Percentiles rank a stretch among this genome's conserved stretches.
These are phyloP conservation scores for Tolypocladium sp. DNA, from an alignment of 2,329 filamentous ascomycete genomes.

Conservation along the genomic window DNA sequence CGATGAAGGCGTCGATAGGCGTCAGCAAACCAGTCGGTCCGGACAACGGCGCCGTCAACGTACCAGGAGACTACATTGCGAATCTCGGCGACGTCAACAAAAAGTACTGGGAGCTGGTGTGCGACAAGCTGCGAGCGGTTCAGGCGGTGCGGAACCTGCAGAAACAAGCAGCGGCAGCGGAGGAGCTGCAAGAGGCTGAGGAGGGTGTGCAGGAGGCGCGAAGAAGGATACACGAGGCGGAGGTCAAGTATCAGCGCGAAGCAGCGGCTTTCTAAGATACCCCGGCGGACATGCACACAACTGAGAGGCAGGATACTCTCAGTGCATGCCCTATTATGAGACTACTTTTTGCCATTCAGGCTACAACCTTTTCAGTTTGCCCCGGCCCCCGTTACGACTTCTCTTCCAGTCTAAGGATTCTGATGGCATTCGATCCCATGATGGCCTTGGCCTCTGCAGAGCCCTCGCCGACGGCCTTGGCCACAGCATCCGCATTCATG, in stretches of 20 bases:
- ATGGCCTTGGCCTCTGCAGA: constrained; percentile 39
- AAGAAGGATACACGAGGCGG: constrained; percentile 25
- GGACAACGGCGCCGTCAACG: constrained; percentile 22
- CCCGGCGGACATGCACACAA: background rate
- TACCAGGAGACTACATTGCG: constrained; percentile 25
- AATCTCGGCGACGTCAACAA: constrained; percentile 19
- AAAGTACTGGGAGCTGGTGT: constrained; percentile 30
- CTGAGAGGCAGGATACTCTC: background rate
- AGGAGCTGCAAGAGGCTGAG: constrained; percentile 20
- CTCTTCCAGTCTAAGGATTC: constrained; percentile 31
- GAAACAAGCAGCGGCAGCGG: constrained; percentile 12
- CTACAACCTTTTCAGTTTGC: background rate
- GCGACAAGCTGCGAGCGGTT: constrained; percentile 29
- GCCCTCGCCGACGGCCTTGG: constrained; percentile 36
- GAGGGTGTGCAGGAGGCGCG: constrained; percentile 18
- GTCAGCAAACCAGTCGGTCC: constrained; percentile 14
- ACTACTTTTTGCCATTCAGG: background rate
- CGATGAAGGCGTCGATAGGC: constrained; percentile 15
- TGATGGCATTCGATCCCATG: constrained; percentile 50
- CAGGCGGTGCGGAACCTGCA: constrained; percentile 24
- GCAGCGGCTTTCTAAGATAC: constrained; percentile 9
- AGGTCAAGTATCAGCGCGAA: constrained; percentile 24
- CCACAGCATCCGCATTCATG: constrained; percentile 42
- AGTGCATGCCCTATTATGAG: background rate
- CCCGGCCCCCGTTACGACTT: constrained; percentile 4